Base-by-base conservation (phyloP, 371 early-diverging fungal species). In the Mortierella sp. region DNA sequence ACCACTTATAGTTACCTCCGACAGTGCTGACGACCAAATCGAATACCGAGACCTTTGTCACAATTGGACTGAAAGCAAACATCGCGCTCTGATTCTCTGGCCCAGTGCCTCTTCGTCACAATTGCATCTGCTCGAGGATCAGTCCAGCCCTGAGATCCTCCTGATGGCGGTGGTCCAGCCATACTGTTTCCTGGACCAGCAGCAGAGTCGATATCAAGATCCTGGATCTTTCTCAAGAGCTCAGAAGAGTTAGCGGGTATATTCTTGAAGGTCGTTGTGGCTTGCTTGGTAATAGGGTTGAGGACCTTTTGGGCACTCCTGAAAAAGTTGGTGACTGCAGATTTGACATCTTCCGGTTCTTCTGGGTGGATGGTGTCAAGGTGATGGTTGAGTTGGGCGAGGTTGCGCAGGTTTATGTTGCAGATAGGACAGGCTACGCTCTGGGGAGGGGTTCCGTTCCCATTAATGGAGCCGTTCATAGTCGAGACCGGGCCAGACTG, bases 211-310 rank as follows among this genome's bases (percentile, higher is more conserved):
- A 85, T 46, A 49, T 85, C 85, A 35, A 85, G 27, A 41, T 85
- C 85, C 76, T 85, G 85, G 12, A 85, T 81, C 74, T 81, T 85
- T 48, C 85, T 81, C 75, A 85, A 79, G 74, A 84, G 81, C 27
- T 84, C 84, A 10, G 84, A 78, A 4, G 84, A 81, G 79, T 84
- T 84, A 68, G 84, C 84, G 81, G 84, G 84, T 84, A 84, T 84
- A 84, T 84, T 84, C 76, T 84, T 84, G 81, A 84, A 70, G n/a
- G 85, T 85, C 1, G 82, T 85, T 0, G 85, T 76, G 16, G 85
- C 85, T 54, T 72, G 72, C 70, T 79, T 85, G 70, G 85, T 76
- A 21, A 84, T 81, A 11, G 84, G 84, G 70, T 80, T 84, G 46
- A 84, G 71, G n/a, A 81, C 84, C 65, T 81, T 84, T 81, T 84